Evolutionary conservation across 2,329 filamentous ascomycete species (phyloP).

Genomic region (Pseudonectria buxi): DNA sequence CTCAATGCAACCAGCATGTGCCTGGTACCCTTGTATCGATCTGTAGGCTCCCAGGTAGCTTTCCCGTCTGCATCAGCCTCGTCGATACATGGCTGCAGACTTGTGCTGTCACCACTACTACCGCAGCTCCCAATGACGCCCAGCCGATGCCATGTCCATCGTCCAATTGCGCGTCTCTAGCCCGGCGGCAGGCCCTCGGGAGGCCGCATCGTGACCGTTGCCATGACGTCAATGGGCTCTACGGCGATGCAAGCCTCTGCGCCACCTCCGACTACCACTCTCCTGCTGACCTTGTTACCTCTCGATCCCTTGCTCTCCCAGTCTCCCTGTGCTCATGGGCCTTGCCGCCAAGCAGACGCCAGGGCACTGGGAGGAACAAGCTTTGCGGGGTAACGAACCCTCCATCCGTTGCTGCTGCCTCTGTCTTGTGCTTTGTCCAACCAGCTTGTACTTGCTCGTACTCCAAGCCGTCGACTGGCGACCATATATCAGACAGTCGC

Average conservation of each 20-base stretch:
- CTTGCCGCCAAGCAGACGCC: background rate
- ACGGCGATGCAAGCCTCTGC: constrained; percentile 10
- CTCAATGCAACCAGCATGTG: no score
- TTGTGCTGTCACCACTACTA: no score
- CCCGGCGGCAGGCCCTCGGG: background rate
- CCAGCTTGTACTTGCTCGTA: no score
- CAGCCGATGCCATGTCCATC: no score
- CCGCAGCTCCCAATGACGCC: no score
- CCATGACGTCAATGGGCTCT: constrained; percentile 22
- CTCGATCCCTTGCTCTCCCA: background rate
- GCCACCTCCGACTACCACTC: constrained; percentile 8
- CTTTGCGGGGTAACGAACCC: constrained; percentile 22
- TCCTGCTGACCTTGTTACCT: no score
- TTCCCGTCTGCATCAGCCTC: no score
- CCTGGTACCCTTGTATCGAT: no score
- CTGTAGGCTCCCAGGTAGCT: no score
- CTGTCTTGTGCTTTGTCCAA: background rate
- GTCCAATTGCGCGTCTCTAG: background rate
- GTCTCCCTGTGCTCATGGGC: background rate
- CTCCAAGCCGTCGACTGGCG: no score
- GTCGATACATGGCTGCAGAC: no score
- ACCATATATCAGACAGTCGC: no score
- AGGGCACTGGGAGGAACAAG: constrained; percentile 7
- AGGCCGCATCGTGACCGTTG: constrained; percentile 20
- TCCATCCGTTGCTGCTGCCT: constrained; percentile 4